These are phyloP conservation scores for Fusarium pseudograminearum DNA, from an alignment of 2,329 filamentous ascomycete genomes.

Conservation along the genomic window DNA sequence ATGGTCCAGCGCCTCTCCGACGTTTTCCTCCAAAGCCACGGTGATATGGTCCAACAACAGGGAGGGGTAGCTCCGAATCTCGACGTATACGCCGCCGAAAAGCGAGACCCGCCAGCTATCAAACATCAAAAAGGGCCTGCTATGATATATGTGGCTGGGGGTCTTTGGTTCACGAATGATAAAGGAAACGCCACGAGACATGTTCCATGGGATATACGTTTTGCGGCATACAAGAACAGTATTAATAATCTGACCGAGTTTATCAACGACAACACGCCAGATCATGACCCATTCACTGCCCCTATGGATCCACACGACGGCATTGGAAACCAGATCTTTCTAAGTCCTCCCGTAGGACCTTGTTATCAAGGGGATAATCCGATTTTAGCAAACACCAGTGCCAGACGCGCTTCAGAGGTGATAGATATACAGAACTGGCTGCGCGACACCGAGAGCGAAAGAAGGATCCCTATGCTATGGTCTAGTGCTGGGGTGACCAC, in stretches of 20 bases:
- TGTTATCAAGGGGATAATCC: too few relatives aligned
- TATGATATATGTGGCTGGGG: slow-evolving; percentile 34
- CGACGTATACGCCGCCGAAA: slow-evolving; percentile 23
- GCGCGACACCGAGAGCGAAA: not conserved
- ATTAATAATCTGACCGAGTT: slow-evolving; percentile 29
- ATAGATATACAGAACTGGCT: slow-evolving; percentile 39
- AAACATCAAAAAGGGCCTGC: slow-evolving; percentile 36
- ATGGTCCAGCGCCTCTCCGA: not conserved
- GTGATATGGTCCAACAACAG: not conserved
- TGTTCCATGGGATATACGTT: not conserved
- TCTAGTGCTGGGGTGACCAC: slow-evolving; percentile 13
- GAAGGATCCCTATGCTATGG: slow-evolving; percentile 29
- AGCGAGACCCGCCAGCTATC: not conserved
- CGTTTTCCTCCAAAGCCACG: not conserved
- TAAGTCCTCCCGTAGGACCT: slow-evolving; percentile 42
- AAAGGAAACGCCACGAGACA: not conserved
- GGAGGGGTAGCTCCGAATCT: slow-evolving; percentile 25
- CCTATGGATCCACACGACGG: slow-evolving; percentile 44
- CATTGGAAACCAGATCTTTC: slow-evolving; percentile 46
- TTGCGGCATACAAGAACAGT: not conserved
- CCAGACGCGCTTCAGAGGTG: slow-evolving; percentile 30
- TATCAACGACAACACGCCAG: slow-evolving; percentile 1
- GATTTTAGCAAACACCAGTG: too few relatives aligned
- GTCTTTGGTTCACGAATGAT: slow-evolving; percentile 42
- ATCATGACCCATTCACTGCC: not conserved